These are phyloP conservation scores for Vachellia pachyceras DNA, from an alignment of 306 rosid genomes.

Conservation along the genomic window DNA sequence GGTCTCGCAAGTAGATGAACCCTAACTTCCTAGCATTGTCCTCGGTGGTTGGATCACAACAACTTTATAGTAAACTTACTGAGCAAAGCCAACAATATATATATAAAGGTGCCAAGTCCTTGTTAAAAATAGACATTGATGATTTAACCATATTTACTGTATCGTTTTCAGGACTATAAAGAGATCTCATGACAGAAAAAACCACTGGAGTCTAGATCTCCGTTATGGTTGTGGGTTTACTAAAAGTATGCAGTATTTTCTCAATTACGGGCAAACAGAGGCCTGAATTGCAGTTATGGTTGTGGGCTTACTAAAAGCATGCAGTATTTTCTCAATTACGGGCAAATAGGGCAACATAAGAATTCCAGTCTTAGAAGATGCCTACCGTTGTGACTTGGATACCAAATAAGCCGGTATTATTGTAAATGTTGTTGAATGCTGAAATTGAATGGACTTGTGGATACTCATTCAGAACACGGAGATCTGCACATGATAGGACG, in stretches of 20 bases:
- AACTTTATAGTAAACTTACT: slow-evolving; percentile 27
- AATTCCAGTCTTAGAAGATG: slow-evolving; percentile 31
- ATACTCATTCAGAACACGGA: slow-evolving; percentile 68
- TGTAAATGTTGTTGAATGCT: slow-evolving; percentile 89
- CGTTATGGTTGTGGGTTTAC: slow-evolving; percentile 14
- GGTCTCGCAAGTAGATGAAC: neutral
- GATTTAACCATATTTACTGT: slow-evolving; percentile 3
- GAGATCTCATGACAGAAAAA: slow-evolving; percentile 22
- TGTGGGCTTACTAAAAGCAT: slow-evolving; percentile 16
- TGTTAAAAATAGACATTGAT: neutral
- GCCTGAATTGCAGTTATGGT: slow-evolving; percentile 1
- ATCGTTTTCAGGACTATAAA: neutral
- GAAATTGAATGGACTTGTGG: slow-evolving; percentile 78
- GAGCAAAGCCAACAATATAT: slow-evolving; percentile 1
- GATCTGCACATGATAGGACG: slow-evolving; percentile 59
- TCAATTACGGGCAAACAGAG: slow-evolving; percentile 8
- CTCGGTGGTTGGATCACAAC: too few species aligned
- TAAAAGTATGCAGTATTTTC: slow-evolving; percentile 6
- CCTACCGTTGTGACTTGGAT: slow-evolving; percentile 92
- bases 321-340: slow-evolving; percentile 6
- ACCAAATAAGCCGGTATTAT: slow-evolving; percentile 79
- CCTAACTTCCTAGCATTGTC: too few species aligned
- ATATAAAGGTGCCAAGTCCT: slow-evolving; percentile 8
- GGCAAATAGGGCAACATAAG: slow-evolving; percentile 5
- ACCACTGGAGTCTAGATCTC: neutral